phyloP scores from a whole-genome alignment of 495 filamentous ascomycete species.

The Cairneyella variabilis region DNA sequence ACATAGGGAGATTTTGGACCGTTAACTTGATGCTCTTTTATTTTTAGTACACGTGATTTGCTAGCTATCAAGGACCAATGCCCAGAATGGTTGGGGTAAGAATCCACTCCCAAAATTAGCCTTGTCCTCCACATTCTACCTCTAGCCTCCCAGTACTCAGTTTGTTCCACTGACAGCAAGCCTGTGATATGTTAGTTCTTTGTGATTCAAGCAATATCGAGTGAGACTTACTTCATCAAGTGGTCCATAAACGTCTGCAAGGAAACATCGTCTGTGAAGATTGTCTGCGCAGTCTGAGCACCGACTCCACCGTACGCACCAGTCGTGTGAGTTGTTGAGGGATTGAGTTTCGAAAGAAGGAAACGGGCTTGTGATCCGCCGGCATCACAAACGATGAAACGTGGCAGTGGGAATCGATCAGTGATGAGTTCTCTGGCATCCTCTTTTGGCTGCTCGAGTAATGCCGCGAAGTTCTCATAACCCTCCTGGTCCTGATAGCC shows the following conservation, averaged over 20 bases:
- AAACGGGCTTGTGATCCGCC: constrained; percentile 98
- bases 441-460: constrained; percentile 95
- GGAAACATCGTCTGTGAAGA: constrained; percentile 98
- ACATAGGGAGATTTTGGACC: background rate
- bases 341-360: constrained; percentile 95
- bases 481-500: constrained; percentile 98
- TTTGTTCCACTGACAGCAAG: constrained; percentile 56
- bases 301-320: constrained; percentile 84
- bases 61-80: no score
- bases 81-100: no score
- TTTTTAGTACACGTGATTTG: background rate
- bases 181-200: constrained; percentile 28
- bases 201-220: constrained; percentile 2
- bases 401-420: constrained; percentile 94
- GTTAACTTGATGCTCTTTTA: no score
- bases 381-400: constrained; percentile 98
- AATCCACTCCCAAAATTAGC: background rate
- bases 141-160: constrained; percentile 21
- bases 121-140: background rate
- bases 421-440: constrained; percentile 95
- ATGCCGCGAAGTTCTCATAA: constrained; percentile 89
- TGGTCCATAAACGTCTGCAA: constrained; percentile 99
- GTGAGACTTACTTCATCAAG: constrained; percentile 86
- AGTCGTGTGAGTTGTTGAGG: constrained; percentile 95
- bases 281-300: constrained; percentile 89